These are phyloP conservation scores for Leishmania martiniquensis DNA, from an alignment of 208 protist species.

Conservation along the genomic window DNA sequence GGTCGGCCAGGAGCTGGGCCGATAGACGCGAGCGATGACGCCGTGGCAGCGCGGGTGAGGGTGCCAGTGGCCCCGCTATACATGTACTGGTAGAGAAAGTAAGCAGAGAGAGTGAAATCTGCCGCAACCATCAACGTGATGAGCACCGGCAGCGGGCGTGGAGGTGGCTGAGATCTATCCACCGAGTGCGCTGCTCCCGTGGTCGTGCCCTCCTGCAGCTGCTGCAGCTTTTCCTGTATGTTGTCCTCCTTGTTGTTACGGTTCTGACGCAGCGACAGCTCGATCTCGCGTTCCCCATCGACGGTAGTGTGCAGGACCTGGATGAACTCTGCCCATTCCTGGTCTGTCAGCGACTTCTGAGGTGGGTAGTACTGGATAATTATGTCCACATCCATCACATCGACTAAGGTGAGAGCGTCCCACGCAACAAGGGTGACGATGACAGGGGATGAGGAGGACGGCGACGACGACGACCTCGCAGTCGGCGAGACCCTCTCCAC, in stretches of 20 bases:
- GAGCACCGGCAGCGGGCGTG: constrained; percentile 44
- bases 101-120: constrained; percentile 69
- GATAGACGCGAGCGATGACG: constrained; percentile 29
- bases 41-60: constrained; percentile 25
- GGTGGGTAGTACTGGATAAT: constrained; percentile 80
- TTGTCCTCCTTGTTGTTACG: constrained; percentile 49
- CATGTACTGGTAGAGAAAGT: constrained; percentile 74
- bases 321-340: constrained; percentile 74
- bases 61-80: constrained; percentile 49
- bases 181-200: not conserved
- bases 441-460: constrained; percentile 13
- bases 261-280: constrained; percentile 46
- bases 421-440: constrained; percentile 50
- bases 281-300: constrained; percentile 56
- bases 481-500: not conserved
- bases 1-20: constrained; percentile 19
- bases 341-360: constrained; percentile 71
- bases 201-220: constrained; percentile 38
- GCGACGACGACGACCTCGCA: not conserved
- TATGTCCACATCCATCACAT: constrained; percentile 84
- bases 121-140: constrained; percentile 54
- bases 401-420: constrained; percentile 69
- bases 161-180: not conserved
- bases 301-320: constrained; percentile 78
- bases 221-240: constrained; percentile 37